Base-by-base conservation (phyloP, 192 early-diverging fungal species). In the Dissophora globulifera region DNA sequence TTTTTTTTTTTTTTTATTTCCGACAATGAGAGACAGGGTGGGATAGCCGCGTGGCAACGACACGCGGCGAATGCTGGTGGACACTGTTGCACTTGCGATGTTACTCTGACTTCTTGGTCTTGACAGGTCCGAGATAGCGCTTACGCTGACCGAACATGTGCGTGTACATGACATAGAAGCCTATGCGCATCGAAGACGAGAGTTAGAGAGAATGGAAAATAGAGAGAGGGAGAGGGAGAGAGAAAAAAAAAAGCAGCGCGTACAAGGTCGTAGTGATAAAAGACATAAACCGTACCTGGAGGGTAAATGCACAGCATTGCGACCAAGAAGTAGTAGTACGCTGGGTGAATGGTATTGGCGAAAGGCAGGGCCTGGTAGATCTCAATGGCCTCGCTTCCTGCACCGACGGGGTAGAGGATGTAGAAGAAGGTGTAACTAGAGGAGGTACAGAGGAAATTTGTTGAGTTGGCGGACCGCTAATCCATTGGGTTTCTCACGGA, bases 351-450 rank as follows among this genome's bases (percentile, higher is more conserved):
- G 31, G 69, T 80, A 43, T 82, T 74, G 31, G 86, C 84, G 57
- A 85, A 89, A 17, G 86, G 94, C 66, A 90, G 79, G 31, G 88
- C 84, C 40, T 87, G 87, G 75, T 86, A 93, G 53, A 93, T 80
- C 69, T 95, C 84, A 52, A 93, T 78, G 45, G 89, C 81, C 83
- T 99, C 97, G 40, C 90, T 90, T 47, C 85, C 82, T 29, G 95
- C 95, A 52, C 97, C 97, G 13, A 90, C 54, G 26, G 97, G 97
- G 78, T 99, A 99, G 30, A 99, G 84, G 23, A 96, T 81, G 64
- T 88, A 94, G 84, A 99, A 99, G 76, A 96, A 93, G 55, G 90
- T 96, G 82, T 99, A 99, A 64, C 97, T 90, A 67, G 62, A 62
- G 66, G 17, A 65, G 54, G 59, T 71, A 57, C 26, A 58, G 56